Base-by-base conservation (phyloP, 139 green algal genomes). In the Astrephomene gubernaculifera region DNA sequence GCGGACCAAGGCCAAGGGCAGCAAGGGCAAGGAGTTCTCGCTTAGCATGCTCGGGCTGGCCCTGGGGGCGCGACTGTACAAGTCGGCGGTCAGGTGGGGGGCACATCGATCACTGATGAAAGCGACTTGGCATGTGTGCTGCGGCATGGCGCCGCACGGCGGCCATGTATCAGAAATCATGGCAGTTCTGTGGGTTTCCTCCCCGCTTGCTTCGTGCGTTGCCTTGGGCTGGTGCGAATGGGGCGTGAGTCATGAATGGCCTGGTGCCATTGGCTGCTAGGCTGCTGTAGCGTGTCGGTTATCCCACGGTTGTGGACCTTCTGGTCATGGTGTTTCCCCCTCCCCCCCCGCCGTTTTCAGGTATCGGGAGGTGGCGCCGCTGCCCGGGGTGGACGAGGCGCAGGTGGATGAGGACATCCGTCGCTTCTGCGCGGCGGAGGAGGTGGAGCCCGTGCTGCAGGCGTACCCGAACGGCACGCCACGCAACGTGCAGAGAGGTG, bases 61-160 rank as follows among this genome's bases (percentile, higher is more conserved):
- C 17, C 76, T 94, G 81, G 93, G 83, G 17, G 93, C 91, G 29
- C 71, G 81, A 36, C 82, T 95, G 72, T 95, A 95, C 73, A 87
- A 87, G 73, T 82, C 92, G 35, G 92, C 86, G 3, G 63, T 94
- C 33, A 69, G 65, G 35, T 81, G 87, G 0, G 87, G 81, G 35
- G 27, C 60, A 3, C 4, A 25, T 29, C 10, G 9, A 25, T 27
- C 60, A 2, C 12, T 29, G 12, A 25, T 12, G 1, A 67, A 25
- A 25, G 2, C 60, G 2, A 10, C 60, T 5, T 25, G 22, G 7
- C 4, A 2, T 31, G 22, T 31, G 22, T 12, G 29, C n/a, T 7
- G n/a, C n/a, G 4, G n/a, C n/a, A 43, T 10, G 7, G 4, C 63
- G 12, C 8, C 63, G 9, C 63, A 1, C 63, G n/a, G 4, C 31